Evolutionary conservation across 208 protist genomes (phyloP), one percentile per base, ranked within the genome.

Genomic region (Trypanosoma rangeli): DNA sequence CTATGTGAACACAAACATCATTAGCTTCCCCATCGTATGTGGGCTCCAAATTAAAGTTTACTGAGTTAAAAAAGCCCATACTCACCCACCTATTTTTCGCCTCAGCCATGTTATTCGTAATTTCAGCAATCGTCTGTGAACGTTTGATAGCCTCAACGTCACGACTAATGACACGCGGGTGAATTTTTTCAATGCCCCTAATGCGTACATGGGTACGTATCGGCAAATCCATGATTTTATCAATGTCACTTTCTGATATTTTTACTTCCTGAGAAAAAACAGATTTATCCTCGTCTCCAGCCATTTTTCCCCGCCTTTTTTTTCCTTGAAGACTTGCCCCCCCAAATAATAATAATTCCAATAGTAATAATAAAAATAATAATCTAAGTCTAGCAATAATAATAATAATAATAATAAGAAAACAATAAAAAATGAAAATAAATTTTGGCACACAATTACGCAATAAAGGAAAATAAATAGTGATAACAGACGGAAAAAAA

Each of bases 1-100:
- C 76, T 54, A 94, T 80, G 9, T 83, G 76, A 12, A 94, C 88
- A 73, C 86, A 93, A 57, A 96, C 64, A 74, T 96, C 87, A 50
- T 82, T 82, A 29, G 46, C 31, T 22, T 66, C 78, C 0, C 87
- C 90, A 66, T 93, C 85, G 33, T 76, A 63, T 26, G 88, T 93
- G 1, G 90, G 88, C 44, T 96, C 85, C 16, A 96, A 79, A 70
- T 90, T 93, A 76, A 92, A 94, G 22, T 93, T 63, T 18, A 96
- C 85, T n/a, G 54, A 74, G 8, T 75, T 53, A 64, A 94, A 92
- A 79, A 96, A 70, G 12, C 90, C 90, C 26, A 89, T 59, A 7
- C 78, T 64, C n/a, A 68, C 48, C 88, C 90, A 96, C 20, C 86
- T 69, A 35, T 22, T 68, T 49, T 65, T 76, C n/a, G 86, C 74